Evolutionary conservation across 768 basidiomycete species (phyloP), one percentile per base, ranked within the genome.

Genomic region (Mycena rebaudengoi): DNA sequence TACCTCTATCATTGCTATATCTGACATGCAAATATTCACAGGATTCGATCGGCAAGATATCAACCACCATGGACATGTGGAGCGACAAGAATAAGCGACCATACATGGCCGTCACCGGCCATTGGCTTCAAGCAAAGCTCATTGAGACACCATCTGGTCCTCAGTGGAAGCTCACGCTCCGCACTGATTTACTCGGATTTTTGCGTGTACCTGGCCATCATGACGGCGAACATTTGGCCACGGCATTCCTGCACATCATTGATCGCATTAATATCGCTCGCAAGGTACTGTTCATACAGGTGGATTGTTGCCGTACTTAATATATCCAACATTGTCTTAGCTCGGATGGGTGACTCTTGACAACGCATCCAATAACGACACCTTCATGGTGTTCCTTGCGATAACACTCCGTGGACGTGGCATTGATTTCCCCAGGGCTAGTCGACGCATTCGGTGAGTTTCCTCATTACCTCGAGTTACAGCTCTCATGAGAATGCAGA

Each of bases 261-360:
- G 35, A 21, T 46, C 23, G 7, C 18, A 21, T 46, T 46, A 26
- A 43, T 12, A 43, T 43, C 21, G 41, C 20, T 11, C 20, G 10
- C 35, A 37, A 37, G 35, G 35, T 37, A 37, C 21, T 37, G 35
- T 37, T 37, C 35, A 37, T 37, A 37, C n/a, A n/a, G n/a, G n/a
- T n/a, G n/a, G 35, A 10, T 37, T 37, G 35, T 20, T 16, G 12
- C 11, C n/a, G 29, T 13, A 30, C n/a, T 7, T 23, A 7, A n/a
- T 32, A 35, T 29, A 35, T 37, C 40, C 37, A 29, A 40, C 30
- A 48, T n/a, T 50, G 6, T 37, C 30, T 12, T 30, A 63, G 62
- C 41, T 64, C 2, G 56, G 62, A n/a, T 64, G 62, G 50, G 56
- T 64, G 7, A 64, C 62, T 25, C 55, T 64, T 3, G 62, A 64